Conservation (phyloP, 2,329 filamentous ascomycete species). For the Tolypocladium ovalisporum region DNA sequence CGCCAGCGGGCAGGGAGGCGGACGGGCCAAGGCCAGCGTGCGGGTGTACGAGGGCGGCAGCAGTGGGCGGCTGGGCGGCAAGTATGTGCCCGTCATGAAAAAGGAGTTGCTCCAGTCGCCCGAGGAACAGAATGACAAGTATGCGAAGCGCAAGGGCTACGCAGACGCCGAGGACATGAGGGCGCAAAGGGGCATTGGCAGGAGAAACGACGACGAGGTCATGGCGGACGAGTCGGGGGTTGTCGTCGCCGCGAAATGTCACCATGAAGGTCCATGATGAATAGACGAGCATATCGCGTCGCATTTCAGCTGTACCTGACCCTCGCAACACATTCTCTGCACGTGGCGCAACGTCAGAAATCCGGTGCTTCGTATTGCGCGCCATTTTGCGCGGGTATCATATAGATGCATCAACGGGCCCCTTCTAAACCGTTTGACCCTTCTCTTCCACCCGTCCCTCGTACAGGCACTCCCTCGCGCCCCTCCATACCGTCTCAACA, state of each 20-base stretch:
- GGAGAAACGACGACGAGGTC: conserved; percentile 16
- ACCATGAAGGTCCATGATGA: background rate
- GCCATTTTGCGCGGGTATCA: background rate
- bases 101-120: conserved; percentile 36
- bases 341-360: background rate
- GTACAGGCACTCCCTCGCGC: conserved; percentile 71
- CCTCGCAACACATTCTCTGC: background rate
- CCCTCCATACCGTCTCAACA: conserved; percentile 84
- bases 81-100: conserved; percentile 45
- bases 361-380: background rate
- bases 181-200: conserved; percentile 18
- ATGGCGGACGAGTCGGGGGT: conserved; percentile 10
- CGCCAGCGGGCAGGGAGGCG: conserved; percentile 28
- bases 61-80: conserved; percentile 35
- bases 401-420: background rate
- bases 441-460: conserved; percentile 29
- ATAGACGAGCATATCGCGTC: background rate
- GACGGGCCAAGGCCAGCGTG: conserved; percentile 15
- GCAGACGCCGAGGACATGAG: conserved; percentile 38
- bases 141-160: conserved; percentile 51
- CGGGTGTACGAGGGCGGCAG: conserved; percentile 46
- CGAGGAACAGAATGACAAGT: conserved; percentile 48
- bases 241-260: no score
- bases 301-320: background rate
- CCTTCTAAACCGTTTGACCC: conserved; percentile 5